Percentiles rank a stretch among this genome's conserved stretches.
Evolutionary conservation across 768 basidiomycete species (phyloP).

Genomic region (Grammothele lineata): DNA sequence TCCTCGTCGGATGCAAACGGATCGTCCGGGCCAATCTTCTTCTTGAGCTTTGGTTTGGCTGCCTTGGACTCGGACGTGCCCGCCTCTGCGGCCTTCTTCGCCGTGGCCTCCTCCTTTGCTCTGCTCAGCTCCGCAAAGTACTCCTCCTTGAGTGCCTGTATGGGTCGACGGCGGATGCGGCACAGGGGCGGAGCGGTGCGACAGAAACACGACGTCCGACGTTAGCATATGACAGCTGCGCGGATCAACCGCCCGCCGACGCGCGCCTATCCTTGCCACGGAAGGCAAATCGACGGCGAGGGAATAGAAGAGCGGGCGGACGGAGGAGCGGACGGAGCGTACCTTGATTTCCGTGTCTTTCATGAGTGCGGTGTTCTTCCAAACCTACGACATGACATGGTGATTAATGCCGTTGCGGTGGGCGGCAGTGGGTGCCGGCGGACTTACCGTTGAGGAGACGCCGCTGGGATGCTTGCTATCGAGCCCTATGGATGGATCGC

Average conservation of each 20-base stretch:
- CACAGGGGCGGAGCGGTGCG: background rate
- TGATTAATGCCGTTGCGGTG: conserved; percentile 1
- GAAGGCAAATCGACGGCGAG: background rate
- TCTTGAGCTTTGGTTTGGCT: conserved; percentile 46
- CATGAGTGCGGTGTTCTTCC: conserved; percentile 61
- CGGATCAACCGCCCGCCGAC: background rate
- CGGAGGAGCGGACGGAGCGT: conserved; percentile 1
- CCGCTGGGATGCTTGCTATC: conserved; percentile 78
- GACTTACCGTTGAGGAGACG: conserved; percentile 60
- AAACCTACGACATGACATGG: conserved; percentile 44
- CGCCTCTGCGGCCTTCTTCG: conserved; percentile 18
- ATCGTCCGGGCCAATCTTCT: conserved; percentile 38
- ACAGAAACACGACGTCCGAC: background rate
- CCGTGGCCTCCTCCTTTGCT: conserved; percentile 19
- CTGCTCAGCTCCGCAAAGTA: conserved; percentile 47
- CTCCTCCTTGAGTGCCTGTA: conserved; percentile 58
- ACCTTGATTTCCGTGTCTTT: conserved; percentile 63
- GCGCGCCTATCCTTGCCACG: no score
- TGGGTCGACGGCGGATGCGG: background rate
- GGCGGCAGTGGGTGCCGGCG: background rate
- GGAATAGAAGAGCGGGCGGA: background rate
- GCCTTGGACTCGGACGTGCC: conserved; percentile 30
- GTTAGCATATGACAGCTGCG: background rate
- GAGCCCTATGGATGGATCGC: no score
- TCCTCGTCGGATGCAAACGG: conserved; percentile 61